These are phyloP conservation scores for Nothomitra cinnamomea DNA, from an alignment of 2,329 filamentous ascomycete genomes.

Conservation along the genomic window DNA sequence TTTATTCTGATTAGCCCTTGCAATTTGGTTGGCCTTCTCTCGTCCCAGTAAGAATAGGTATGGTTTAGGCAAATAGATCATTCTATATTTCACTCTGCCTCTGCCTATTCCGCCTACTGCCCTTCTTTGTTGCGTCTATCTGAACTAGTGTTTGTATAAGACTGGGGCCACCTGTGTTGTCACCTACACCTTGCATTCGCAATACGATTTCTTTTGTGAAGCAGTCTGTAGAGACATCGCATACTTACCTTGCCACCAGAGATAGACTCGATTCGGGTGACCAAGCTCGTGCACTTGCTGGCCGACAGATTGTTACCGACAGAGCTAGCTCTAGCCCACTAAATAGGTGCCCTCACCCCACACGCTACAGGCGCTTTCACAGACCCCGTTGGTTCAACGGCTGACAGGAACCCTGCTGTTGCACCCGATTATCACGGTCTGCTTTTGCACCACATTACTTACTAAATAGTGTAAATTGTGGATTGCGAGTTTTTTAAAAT, in stretches of 20 bases:
- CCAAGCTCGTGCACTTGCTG: background rate
- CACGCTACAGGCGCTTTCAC: too few relatives aligned
- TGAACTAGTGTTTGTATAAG: background rate
- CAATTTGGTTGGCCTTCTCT: background rate
- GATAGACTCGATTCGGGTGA: background rate
- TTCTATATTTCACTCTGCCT: background rate
- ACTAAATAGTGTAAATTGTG: too few relatives aligned
- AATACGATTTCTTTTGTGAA: background rate
- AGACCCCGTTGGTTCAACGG: too few relatives aligned
- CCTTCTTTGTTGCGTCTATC: background rate
- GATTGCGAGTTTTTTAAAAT: too few relatives aligned
- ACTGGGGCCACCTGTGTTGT: background rate
- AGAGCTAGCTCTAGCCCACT: background rate
- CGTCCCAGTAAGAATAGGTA: background rate
- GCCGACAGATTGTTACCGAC: background rate
- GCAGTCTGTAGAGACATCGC: background rate
- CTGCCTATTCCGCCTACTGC: background rate
- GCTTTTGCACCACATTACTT: too few relatives aligned
- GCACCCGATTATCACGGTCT: too few relatives aligned
- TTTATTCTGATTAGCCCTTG: background rate
- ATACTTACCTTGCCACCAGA: too few relatives aligned
- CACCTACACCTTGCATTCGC: too few relatives aligned
- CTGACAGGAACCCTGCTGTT: too few relatives aligned
- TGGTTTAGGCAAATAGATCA: slow-evolving; percentile 2
- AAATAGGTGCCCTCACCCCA: too few relatives aligned